Evolutionary conservation across 2,329 filamentous ascomycete genomes (phyloP).

Genomic region (Cytospora piceicola): DNA sequence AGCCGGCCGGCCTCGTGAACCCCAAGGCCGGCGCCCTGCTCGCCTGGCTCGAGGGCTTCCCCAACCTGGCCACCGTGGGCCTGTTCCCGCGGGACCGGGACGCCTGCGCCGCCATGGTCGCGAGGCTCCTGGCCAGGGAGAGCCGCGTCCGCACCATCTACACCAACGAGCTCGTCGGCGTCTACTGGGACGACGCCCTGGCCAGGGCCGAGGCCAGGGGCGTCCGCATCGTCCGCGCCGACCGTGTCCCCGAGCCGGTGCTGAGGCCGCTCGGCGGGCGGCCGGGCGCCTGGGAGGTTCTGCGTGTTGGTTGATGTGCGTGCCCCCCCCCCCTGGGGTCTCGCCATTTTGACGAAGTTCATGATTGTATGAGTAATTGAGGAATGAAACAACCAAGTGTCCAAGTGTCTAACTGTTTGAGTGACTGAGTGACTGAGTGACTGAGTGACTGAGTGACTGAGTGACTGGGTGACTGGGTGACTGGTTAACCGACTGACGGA

Average conservation of each 20-base stretch:
- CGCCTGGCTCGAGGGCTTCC: conserved; percentile 18
- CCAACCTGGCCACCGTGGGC: conserved; percentile 24
- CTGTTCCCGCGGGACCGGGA: conserved; percentile 5
- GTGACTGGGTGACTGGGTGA: too few species aligned
- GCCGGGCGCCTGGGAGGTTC: background rate
- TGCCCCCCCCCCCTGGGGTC: background rate
- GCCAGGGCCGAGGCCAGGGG: conserved; percentile 6
- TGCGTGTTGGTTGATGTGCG: background rate
- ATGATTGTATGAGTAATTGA: background rate
- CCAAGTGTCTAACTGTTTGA: too few species aligned
- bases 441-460: too few species aligned
- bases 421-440: too few species aligned
- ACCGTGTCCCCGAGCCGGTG: conserved; percentile 18
- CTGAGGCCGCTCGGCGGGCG: conserved; percentile 2
- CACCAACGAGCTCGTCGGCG: conserved; percentile 18
- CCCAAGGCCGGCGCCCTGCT: background rate
- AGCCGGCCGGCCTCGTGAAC: background rate
- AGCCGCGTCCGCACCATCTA: conserved; percentile 26
- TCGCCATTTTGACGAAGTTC: background rate
- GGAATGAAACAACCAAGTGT: background rate
- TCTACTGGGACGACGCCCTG: conserved; percentile 6
- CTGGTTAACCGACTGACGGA: too few species aligned
- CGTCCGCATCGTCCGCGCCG: conserved; percentile 15
- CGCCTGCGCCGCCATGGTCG: background rate
- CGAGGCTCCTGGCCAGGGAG: conserved; percentile 1